Percentiles rank a stretch among this genome's conserved stretches.
These are phyloP conservation scores for Salix caprea DNA, from an alignment of 345 rosid genomes.

Conservation along the genomic window DNA sequence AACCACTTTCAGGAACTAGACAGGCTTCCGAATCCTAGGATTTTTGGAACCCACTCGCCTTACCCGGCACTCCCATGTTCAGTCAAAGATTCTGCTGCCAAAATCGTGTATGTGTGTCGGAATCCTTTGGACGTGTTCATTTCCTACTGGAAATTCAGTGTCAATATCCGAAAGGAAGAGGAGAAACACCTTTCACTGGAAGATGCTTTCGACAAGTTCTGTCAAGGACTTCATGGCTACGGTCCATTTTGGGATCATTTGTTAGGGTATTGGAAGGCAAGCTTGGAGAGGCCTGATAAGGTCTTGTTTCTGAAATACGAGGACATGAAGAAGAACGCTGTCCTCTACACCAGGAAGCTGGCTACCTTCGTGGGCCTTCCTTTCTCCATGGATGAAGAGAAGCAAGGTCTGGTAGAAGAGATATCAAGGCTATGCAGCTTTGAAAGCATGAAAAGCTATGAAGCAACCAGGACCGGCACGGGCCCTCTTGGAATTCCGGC, in stretches of 20 bases:
- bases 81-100: no score
- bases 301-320: constrained; percentile 37
- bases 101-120: no score
- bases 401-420: constrained; percentile 29
- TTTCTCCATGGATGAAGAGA: constrained; percentile 22
- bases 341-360: constrained; percentile 5
- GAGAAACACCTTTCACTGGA: neutral
- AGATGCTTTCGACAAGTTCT: constrained; percentile 27
- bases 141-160: no score
- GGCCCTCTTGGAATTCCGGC: constrained; percentile 20
- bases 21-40: no score
- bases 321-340: constrained; percentile 16
- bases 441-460: constrained; percentile 40
- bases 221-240: constrained; percentile 22
- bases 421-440: constrained; percentile 29
- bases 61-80: no score
- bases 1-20: no score
- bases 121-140: no score
- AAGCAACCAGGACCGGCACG: constrained; percentile 33
- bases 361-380: constrained; percentile 21
- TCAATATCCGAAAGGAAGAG: no score
- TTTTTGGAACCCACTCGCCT: no score
- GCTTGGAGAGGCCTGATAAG: constrained; percentile 16
- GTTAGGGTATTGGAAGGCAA: constrained; percentile 30
- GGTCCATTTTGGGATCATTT: constrained; percentile 38